Base-by-base conservation (phyloP, 169 alveolate species). In the Eimeria acervulina region DNA sequence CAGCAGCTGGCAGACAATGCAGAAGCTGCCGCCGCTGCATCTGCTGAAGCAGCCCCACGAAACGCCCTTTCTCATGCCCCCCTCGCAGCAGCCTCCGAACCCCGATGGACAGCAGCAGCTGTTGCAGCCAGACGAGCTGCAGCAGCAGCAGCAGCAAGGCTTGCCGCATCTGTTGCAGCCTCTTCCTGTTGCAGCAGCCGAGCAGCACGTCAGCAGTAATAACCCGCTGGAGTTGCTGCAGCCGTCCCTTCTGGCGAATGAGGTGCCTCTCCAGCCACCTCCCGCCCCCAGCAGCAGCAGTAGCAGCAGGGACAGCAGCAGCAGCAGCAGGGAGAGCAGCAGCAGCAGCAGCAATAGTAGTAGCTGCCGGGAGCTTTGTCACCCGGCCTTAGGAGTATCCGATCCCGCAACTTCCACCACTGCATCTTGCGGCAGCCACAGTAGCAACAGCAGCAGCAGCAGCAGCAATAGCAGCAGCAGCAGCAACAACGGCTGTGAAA, bases 191-290 rank as follows among this genome's bases (percentile, higher is more conserved):
- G 15, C 87, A 23, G 87, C 87, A 42, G 28, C 87, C 0, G 59
- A 23, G 19, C 59, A 76, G 87, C 87, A 76, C 2, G 51, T n/a
- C n/a, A 47, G 59, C 33, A 28, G 47, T 19, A 23, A 68, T 0
- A 42, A 68, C 42, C 87, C 44, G 6, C 5, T 21, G 59, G 55
- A 76, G 31, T 28, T 42, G 87, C 87, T 76, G 87, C 87, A 76
- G 87, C 52, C 87, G 33, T 17, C 51, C 47, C 90, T 81, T 0
- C 90, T 81, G 51, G 90, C 70, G 19, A 23, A 2, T 31, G 90
- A 81, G 72, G 87, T 76, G 52, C 87, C 87, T 42, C 90, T 81
- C 42, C 90, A 81, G 90, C 90, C 66, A 15, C 90, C 90, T 7
- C 47, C 66, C 72, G 28, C 72, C 74, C 19, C 17, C 13, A 17